A percentile compares a stretch with the other conserved stretches of the same genome.
Evolutionary conservation across 805 yeast species (phyloP).

Genomic region (Saccharomyces eubayanus): DNA sequence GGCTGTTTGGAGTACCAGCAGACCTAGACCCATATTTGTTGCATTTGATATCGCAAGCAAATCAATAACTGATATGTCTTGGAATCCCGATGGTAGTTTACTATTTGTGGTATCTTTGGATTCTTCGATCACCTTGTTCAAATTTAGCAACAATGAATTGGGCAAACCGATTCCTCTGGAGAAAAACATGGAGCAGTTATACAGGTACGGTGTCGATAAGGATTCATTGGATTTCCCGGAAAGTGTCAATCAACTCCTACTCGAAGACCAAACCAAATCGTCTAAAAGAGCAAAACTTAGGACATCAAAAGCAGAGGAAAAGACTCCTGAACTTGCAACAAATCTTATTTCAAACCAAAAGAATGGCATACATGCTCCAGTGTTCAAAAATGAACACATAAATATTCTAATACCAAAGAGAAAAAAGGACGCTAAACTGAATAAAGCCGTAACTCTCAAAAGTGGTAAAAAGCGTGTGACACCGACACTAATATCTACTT

Average conservation of each 20-base stretch:
- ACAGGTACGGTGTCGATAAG: slow-evolving; percentile 80
- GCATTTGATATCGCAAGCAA: slow-evolving; percentile 68
- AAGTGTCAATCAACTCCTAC: slow-evolving; percentile 62
- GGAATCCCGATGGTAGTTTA: slow-evolving; percentile 76
- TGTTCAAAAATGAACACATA: slow-evolving; percentile 5
- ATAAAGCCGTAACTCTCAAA: slow-evolving; percentile 56
- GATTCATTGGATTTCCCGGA: slow-evolving; percentile 84
- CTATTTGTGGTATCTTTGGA: slow-evolving; percentile 77
- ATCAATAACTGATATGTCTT: slow-evolving; percentile 78
- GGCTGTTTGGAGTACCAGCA: slow-evolving; percentile 79
- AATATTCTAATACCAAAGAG: slow-evolving; percentile 26
- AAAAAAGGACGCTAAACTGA: slow-evolving; percentile 23
- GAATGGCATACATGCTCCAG: neutral
- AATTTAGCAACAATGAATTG: slow-evolving; percentile 56
- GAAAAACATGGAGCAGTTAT: slow-evolving; percentile 58
- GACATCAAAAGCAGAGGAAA: slow-evolving; percentile 1
- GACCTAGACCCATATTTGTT: slow-evolving; percentile 69
- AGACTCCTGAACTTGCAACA: slow-evolving; percentile 6
- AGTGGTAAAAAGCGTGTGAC: slow-evolving; percentile 71
- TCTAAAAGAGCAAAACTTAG: slow-evolving; percentile 19
- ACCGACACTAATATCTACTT: slow-evolving; percentile 53
- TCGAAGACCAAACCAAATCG: slow-evolving; percentile 56
- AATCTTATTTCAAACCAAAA: neutral
- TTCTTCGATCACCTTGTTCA: slow-evolving; percentile 64
- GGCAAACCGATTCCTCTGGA: slow-evolving; percentile 59